A percentile compares a stretch with the other conserved stretches of the same genome.
Evolutionary conservation across 495 filamentous ascomycete species (phyloP).

Genomic region (Penicillium malachiteum): DNA sequence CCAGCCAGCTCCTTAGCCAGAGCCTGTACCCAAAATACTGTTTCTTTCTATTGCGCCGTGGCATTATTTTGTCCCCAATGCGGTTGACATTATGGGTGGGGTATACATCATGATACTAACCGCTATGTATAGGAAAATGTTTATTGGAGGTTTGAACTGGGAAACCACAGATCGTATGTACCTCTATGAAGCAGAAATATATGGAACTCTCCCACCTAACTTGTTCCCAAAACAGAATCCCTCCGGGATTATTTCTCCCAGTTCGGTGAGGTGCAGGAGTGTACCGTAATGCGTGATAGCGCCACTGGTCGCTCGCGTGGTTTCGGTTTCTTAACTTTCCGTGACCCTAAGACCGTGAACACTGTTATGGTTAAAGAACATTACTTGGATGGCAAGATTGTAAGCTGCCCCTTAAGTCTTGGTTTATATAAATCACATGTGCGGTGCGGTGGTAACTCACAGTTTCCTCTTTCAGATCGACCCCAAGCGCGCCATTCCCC

Average conservation of each 20-base stretch:
- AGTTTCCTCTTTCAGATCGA: slow-evolving; percentile 67
- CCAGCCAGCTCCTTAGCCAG: slow-evolving; percentile 19
- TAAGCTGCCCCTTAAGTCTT: slow-evolving; percentile 47
- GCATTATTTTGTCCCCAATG: not conserved
- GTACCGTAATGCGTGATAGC: slow-evolving; percentile 97
- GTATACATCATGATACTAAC: slow-evolving; percentile 18
- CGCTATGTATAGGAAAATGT: slow-evolving; percentile 80
- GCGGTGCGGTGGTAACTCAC: slow-evolving; percentile 15
- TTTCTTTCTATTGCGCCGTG: not conserved
- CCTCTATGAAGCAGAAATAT: not conserved
- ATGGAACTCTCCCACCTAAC: slow-evolving; percentile 15
- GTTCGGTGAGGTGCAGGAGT: slow-evolving; percentile 95
- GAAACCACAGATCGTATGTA: slow-evolving; percentile 94
- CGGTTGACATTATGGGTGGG: not conserved
- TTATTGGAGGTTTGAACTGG: slow-evolving; percentile 98
- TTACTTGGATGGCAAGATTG: slow-evolving; percentile 96
- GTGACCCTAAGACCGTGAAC: slow-evolving; percentile 94
- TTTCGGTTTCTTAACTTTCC: slow-evolving; percentile 97
- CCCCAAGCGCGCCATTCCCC: slow-evolving; percentile 94
- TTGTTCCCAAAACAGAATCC: slow-evolving; percentile 62
- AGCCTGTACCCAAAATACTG: slow-evolving; percentile 6
- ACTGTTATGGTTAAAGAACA: slow-evolving; percentile 99
- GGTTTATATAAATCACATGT: too few relatives aligned
- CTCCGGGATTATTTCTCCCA: slow-evolving; percentile 98
- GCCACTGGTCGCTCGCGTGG: slow-evolving; percentile 90